These are phyloP conservation scores for Kockiozyma suomiensis DNA, from an alignment of 805 yeast genomes.

Conservation along the genomic window DNA sequence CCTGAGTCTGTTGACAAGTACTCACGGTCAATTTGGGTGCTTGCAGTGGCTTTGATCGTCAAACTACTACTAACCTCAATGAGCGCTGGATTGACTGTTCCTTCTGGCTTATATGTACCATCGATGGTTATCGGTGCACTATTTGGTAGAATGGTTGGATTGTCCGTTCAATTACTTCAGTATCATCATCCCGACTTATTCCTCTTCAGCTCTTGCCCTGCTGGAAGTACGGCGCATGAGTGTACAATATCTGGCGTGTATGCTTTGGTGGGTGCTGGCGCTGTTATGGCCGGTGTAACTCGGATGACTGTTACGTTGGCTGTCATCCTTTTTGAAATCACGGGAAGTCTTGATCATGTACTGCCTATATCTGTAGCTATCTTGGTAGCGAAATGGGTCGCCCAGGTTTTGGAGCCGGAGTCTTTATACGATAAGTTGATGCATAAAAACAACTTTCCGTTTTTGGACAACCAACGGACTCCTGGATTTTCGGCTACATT, in stretches of 20 bases:
- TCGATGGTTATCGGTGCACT: conserved; percentile 66
- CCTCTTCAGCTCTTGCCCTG: conserved; percentile 34
- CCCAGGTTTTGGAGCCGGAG: conserved; percentile 53
- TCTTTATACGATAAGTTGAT: conserved; percentile 56
- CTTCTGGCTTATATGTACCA: conserved; percentile 65
- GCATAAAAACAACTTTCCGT: conserved; percentile 55
- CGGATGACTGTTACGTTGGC: conserved; percentile 58
- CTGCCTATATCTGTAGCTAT: conserved; percentile 59
- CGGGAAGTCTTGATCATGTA: conserved; percentile 60
- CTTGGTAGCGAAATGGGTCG: conserved; percentile 61
- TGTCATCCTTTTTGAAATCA: conserved; percentile 56
- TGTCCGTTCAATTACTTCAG: conserved; percentile 48
- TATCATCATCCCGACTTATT: conserved; percentile 37
- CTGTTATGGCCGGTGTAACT: conserved; percentile 61
- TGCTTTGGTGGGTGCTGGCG: conserved; percentile 58
- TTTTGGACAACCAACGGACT: conserved; percentile 49
- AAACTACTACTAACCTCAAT: conserved; percentile 53
- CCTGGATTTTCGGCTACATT: conserved; percentile 46
- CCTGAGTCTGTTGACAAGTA: conserved; percentile 21
- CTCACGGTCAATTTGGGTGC: conserved; percentile 31
- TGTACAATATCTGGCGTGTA: conserved; percentile 56
- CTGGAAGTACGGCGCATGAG: conserved; percentile 34
- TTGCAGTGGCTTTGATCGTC: conserved; percentile 49
- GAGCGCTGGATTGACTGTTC: conserved; percentile 61
- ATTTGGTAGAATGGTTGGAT: conserved; percentile 56